Base-by-base conservation (phyloP, 371 early-diverging fungal genomes). In the Dichotomocladium elegans region DNA sequence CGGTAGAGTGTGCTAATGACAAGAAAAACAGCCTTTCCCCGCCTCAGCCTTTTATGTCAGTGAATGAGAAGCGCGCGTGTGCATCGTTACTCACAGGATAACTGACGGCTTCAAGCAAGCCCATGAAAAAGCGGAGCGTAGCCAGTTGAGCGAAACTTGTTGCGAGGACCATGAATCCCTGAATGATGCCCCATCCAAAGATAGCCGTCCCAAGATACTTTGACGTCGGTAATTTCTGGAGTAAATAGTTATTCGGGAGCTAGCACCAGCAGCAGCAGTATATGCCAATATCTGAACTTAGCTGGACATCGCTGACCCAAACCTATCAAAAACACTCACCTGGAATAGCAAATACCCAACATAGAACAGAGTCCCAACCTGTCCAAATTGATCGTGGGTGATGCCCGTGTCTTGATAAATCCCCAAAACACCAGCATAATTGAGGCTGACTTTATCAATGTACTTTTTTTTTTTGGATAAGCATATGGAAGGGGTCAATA, bases 1-100 rank as follows among this genome's bases (percentile, higher is more conserved):
- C 68, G 60, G 34, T 67, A 72, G 34, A 66, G 50, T 17, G 64
- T 68, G 55, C 56, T 64, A 45, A 68, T 61, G 7, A 46, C 26
- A 57, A 58, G 3, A 49, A 6, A 49, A 0, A 49, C 8, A 12
- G 25, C 37, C 28, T n/a, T n/a, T n/a, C n/a, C n/a, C n/a, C n/a
- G n/a, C n/a, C n/a, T n/a, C n/a, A n/a, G n/a, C n/a, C n/a, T n/a
- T n/a, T n/a, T n/a, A n/a, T n/a, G n/a, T n/a, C n/a, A n/a, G n/a
- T 25, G 46, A 17, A 14, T 2, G 15, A 35, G 10, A 5, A n/a
- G n/a, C n/a, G n/a, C n/a, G 6, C 1, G 0, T 2, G n/a, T 35
- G 17, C 15, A 35, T 35, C 10, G 17, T 35, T n/a, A n/a, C 6
- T 29, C 40, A 22, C 17, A 3, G 56, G 56, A 42, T 55, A 55